Percentiles rank a stretch among this genome's conserved stretches.
Evolutionary conservation across 2,329 filamentous ascomycete species (phyloP).

Genomic region (Metarhizium robertsii): DNA sequence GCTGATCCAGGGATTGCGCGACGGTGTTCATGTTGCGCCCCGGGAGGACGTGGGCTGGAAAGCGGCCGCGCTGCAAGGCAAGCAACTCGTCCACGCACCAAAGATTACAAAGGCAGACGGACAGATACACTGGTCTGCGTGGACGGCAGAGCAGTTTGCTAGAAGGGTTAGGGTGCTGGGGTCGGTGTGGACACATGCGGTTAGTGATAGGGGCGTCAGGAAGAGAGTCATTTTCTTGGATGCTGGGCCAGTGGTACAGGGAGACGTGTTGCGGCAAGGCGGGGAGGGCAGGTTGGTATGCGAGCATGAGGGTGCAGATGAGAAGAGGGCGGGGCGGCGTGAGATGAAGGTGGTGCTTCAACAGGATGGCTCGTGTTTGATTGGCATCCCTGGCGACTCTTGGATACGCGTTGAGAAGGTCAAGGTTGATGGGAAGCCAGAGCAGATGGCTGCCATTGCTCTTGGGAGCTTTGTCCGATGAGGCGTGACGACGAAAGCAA

Average conservation of each 20-base stretch:
- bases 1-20: slow-evolving; percentile 56
- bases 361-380: slow-evolving; percentile 1
- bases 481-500: neutral
- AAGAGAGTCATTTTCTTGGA: slow-evolving; percentile 32
- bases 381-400: neutral
- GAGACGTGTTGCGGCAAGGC: slow-evolving; percentile 1
- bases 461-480: slow-evolving; percentile 11
- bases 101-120: slow-evolving; percentile 62
- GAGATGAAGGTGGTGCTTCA: slow-evolving; percentile 4
- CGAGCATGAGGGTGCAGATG: slow-evolving; percentile 3
- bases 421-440: slow-evolving; percentile 24
- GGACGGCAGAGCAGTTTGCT: slow-evolving; percentile 44
- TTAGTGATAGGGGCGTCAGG: slow-evolving; percentile 13
- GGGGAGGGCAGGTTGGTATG: slow-evolving; percentile 10
- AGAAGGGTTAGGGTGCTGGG: slow-evolving; percentile 52
- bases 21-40: slow-evolving; percentile 56
- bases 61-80: slow-evolving; percentile 9
- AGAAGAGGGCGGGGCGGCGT: neutral
- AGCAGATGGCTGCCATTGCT: slow-evolving; percentile 15
- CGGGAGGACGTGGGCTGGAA: slow-evolving; percentile 25
- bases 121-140: slow-evolving; percentile 49
- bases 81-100: slow-evolving; percentile 44
- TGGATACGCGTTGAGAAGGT: slow-evolving; percentile 20
- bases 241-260: slow-evolving; percentile 13
- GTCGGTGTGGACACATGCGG: slow-evolving; percentile 50